Conservation (phyloP, 2,329 filamentous ascomycete genomes). For the Ceratocystis ficicola region DNA sequence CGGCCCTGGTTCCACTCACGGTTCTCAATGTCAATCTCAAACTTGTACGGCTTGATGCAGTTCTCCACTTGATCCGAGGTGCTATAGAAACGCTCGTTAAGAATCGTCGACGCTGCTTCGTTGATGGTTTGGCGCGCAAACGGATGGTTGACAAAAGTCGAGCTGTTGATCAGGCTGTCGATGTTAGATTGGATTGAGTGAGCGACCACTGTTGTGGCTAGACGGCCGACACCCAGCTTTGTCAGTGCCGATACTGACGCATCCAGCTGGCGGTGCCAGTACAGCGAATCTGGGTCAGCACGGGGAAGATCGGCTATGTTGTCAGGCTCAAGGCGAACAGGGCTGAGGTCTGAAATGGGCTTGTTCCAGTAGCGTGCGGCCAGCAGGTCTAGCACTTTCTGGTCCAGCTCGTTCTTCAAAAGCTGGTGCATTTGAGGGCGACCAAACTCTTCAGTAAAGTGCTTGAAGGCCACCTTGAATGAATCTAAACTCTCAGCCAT, state of each 20-base stretch:
- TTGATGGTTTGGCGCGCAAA: constrained; percentile 88
- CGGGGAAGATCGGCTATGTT: constrained; percentile 68
- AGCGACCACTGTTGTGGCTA: constrained; percentile 85
- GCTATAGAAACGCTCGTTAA: constrained; percentile 91
- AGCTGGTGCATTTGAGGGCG: constrained; percentile 78
- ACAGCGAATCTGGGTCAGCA: constrained; percentile 69
- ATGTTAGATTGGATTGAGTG: constrained; percentile 77
- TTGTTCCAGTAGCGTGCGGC: constrained; percentile 97
- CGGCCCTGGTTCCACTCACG: constrained; percentile 76
- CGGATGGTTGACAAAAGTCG: constrained; percentile 79
- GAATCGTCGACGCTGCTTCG: constrained; percentile 75
- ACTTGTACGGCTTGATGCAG: constrained; percentile 98
- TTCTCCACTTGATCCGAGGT: constrained; percentile 97
- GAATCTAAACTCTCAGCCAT: constrained; percentile 86
- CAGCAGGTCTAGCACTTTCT: constrained; percentile 83
- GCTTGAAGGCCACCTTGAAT: constrained; percentile 97
- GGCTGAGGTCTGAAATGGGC: constrained; percentile 70
- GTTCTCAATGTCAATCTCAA: constrained; percentile 88
- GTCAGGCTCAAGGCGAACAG: constrained; percentile 54
- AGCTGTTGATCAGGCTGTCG: constrained; percentile 63
- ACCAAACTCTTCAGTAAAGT: constrained; percentile 81
- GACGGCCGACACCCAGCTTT: constrained; percentile 81
- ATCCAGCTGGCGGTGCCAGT: constrained; percentile 91
- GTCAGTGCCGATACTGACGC: constrained; percentile 82
- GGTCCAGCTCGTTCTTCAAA: constrained; percentile 83